phyloP scores from a whole-genome alignment of 495 filamentous ascomycete genomes.

The Neurospora sp. region DNA sequence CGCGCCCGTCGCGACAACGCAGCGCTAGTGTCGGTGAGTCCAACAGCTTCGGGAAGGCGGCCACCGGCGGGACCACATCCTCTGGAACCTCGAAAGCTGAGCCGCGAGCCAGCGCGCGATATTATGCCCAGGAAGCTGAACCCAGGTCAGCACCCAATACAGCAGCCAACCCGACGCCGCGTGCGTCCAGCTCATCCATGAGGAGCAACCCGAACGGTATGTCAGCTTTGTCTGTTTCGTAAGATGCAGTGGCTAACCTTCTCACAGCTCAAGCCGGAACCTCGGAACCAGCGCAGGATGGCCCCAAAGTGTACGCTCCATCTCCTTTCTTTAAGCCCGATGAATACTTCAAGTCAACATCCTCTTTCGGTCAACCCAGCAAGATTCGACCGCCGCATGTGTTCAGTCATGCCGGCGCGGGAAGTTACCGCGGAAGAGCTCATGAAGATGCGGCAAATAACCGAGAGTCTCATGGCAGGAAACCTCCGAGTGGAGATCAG shows the following conservation, averaged over 20 bases:
- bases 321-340: slow-evolving; percentile 3
- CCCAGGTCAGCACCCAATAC: slow-evolving; percentile 20
- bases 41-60: slow-evolving; percentile 11
- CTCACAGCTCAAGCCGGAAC: neutral
- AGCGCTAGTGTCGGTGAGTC: slow-evolving; percentile 21
- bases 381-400: neutral
- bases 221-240: neutral
- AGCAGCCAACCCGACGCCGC: slow-evolving; percentile 3
- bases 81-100: slow-evolving; percentile 1
- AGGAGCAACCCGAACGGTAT: slow-evolving; percentile 16
- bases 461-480: neutral
- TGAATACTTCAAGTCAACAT: neutral
- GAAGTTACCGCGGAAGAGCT: neutral
- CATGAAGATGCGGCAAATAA: slow-evolving; percentile 1
- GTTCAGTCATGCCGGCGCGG: slow-evolving; percentile 3
- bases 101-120: neutral
- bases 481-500: slow-evolving; percentile 19
- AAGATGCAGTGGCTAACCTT: neutral
- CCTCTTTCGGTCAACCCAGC: neutral
- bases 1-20: slow-evolving; percentile 15
- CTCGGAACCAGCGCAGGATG: slow-evolving; percentile 3
- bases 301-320: slow-evolving; percentile 22
- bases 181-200: slow-evolving; percentile 5
- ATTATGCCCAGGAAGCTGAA: slow-evolving; percentile 1
- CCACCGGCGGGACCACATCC: slow-evolving; percentile 4